Evolutionary conservation across 2,329 filamentous ascomycete species (phyloP).

Genomic region (Dactylellina sp.): DNA sequence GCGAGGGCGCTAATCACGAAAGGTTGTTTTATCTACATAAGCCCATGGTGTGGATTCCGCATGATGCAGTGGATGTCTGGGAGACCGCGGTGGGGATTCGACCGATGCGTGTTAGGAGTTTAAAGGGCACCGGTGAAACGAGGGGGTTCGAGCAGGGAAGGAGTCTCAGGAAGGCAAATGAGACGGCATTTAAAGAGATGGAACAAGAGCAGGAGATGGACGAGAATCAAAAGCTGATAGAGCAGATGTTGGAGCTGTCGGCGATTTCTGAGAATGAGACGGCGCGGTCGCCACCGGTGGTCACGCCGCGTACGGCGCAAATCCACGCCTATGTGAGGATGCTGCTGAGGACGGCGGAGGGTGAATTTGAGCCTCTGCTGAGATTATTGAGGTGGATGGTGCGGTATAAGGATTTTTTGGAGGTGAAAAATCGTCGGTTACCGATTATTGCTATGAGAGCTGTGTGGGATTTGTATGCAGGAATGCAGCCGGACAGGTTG

Average conservation of each 20-base stretch:
- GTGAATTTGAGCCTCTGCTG: slow-evolving; percentile 34
- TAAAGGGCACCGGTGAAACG: slow-evolving; percentile 6
- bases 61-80: slow-evolving; percentile 31
- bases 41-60: slow-evolving; percentile 17
- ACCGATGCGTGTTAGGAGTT: background rate
- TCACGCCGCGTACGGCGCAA: slow-evolving; percentile 36
- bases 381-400: slow-evolving; percentile 41
- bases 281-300: slow-evolving; percentile 31
- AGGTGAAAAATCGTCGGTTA: slow-evolving; percentile 40
- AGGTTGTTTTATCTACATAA: background rate
- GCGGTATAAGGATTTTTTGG: slow-evolving; percentile 35
- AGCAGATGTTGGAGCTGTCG: slow-evolving; percentile 12
- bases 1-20: too few species aligned
- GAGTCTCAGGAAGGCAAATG: too few species aligned
- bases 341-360: slow-evolving; percentile 25
- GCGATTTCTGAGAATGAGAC: background rate
- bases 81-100: slow-evolving; percentile 34
- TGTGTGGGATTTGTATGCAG: slow-evolving; percentile 27
- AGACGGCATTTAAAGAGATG: background rate
- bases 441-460: slow-evolving; percentile 49
- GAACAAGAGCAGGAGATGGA: background rate
- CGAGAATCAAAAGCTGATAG: background rate
- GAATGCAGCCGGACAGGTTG: background rate
- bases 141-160: background rate
- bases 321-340: slow-evolving; percentile 46